Conservation (phyloP, 768 basidiomycete species). For the Xerocomus potaroensis region DNA sequence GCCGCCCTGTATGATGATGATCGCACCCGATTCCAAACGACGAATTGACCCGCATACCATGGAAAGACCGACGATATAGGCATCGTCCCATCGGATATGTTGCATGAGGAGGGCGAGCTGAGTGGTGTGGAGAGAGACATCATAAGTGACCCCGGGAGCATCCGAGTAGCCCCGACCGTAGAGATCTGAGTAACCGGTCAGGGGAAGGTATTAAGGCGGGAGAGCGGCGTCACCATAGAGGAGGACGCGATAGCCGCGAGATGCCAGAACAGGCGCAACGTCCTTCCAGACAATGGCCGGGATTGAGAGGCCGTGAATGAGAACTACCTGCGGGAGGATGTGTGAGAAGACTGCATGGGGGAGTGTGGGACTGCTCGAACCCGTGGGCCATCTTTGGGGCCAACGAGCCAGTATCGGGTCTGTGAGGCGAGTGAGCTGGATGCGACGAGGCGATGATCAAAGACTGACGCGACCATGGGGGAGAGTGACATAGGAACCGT, state of each 20-base stretch:
- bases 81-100: conserved; percentile 66
- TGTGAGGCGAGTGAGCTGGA: conserved; percentile 24
- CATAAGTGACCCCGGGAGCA: conserved; percentile 67
- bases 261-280: conserved; percentile 59
- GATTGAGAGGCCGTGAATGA: conserved; percentile 75
- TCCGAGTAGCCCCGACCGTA: conserved; percentile 84
- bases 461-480: conserved; percentile 60
- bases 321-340: conserved; percentile 48
- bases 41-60: conserved; percentile 47
- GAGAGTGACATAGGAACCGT: conserved; percentile 56
- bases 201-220: background rate
- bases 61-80: conserved; percentile 63
- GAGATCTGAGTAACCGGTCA: conserved; percentile 47
- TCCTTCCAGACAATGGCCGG: conserved; percentile 77
- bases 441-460: background rate
- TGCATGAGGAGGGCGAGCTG: conserved; percentile 85
- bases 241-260: conserved; percentile 66
- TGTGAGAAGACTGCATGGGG: conserved; percentile 1
- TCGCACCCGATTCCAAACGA: conserved; percentile 7
- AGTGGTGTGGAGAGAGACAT: conserved; percentile 59
- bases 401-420: conserved; percentile 76
- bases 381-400: conserved; percentile 63
- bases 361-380: conserved; percentile 33
- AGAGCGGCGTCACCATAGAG: conserved; percentile 53
- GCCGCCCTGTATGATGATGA: conserved; percentile 52